A percentile compares a stretch with the other conserved stretches of the same genome.
These are phyloP conservation scores for Pythium phragmitis DNA, from an alignment of 352 stramenopile genomes.

Conservation along the genomic window DNA sequence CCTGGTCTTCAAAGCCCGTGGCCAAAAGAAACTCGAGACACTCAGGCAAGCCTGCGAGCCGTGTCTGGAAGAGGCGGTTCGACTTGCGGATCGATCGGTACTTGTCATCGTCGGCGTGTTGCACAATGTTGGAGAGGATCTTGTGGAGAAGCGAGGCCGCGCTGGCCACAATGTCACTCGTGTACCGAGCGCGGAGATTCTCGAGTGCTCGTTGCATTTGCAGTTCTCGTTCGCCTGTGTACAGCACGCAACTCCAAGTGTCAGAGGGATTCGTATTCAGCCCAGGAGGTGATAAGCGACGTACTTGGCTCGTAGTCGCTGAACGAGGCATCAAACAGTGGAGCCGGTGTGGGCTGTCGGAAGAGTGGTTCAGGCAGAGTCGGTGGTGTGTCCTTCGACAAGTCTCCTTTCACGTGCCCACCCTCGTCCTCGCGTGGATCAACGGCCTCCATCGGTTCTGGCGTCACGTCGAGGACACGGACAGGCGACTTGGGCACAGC, in stretches of 20 bases:
- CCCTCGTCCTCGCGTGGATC: background rate
- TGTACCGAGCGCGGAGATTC: conserved; percentile 37
- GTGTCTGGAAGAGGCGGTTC: conserved; percentile 56
- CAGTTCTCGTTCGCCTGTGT: conserved; percentile 54
- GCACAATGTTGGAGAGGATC: conserved; percentile 76
- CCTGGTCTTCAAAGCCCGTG: conserved; percentile 67
- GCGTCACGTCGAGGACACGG: background rate
- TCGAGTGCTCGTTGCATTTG: conserved; percentile 46
- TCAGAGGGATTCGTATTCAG: background rate
- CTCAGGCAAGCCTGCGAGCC: conserved; percentile 49
- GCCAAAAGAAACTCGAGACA: conserved; percentile 65
- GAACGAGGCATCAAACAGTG: conserved; percentile 18
- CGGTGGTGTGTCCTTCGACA: background rate
- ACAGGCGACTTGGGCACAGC: background rate
- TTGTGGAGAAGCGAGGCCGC: conserved; percentile 53
- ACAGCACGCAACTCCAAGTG: conserved; percentile 1
- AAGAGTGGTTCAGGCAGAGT: background rate
- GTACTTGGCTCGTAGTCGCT: conserved; percentile 46
- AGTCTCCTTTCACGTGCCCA: background rate
- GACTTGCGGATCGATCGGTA: conserved; percentile 67
- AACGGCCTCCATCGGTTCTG: conserved; percentile 16
- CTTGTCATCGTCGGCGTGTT: conserved; percentile 50
- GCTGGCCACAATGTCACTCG: conserved; percentile 31
- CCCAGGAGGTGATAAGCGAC: conserved; percentile 6
- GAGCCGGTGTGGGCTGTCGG: background rate